phyloP scores from a whole-genome alignment of 495 filamentous ascomycete genomes.

The Daldinia vernicosa region DNA sequence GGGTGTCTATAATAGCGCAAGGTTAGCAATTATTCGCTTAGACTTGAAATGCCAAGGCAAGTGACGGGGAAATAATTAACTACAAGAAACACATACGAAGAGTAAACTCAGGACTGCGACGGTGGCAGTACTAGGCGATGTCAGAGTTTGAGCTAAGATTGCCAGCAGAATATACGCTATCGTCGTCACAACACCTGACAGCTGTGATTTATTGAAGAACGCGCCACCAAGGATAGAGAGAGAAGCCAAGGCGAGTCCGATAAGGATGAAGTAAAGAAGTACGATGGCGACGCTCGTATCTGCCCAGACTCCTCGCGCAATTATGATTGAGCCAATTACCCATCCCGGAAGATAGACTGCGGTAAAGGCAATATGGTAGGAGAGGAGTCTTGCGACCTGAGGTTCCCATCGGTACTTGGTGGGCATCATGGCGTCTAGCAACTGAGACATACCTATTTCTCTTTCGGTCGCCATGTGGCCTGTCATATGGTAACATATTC shows the following conservation, averaged over 20 bases:
- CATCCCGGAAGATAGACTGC: slow-evolving; percentile 74
- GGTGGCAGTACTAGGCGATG: slow-evolving; percentile 62
- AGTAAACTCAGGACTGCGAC: slow-evolving; percentile 71
- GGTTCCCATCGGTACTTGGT: slow-evolving; percentile 70
- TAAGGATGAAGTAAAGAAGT: slow-evolving; percentile 69
- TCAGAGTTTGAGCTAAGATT: slow-evolving; percentile 72
- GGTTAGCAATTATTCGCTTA: background rate
- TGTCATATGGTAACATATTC: slow-evolving; percentile 77
- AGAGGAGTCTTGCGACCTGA: slow-evolving; percentile 71
- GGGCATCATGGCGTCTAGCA: slow-evolving; percentile 85
- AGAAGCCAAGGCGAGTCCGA: slow-evolving; percentile 70
- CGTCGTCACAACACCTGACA: slow-evolving; percentile 74
- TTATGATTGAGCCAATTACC: slow-evolving; percentile 71
- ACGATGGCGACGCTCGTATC: slow-evolving; percentile 67
- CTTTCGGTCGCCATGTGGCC: slow-evolving; percentile 80
- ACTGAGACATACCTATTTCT: slow-evolving; percentile 79
- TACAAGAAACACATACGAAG: slow-evolving; percentile 54
- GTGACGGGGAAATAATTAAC: background rate
- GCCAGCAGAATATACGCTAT: slow-evolving; percentile 72
- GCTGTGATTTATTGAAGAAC: slow-evolving; percentile 80
- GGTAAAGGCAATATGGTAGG: slow-evolving; percentile 74
- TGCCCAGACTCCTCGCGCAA: slow-evolving; percentile 69
- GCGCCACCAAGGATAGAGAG: slow-evolving; percentile 75
- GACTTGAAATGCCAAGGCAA: background rate
- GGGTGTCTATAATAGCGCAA: slow-evolving; percentile 54